phyloP scores from a whole-genome alignment of 1,139 yeast species.

The Taphrina flavorubra region DNA sequence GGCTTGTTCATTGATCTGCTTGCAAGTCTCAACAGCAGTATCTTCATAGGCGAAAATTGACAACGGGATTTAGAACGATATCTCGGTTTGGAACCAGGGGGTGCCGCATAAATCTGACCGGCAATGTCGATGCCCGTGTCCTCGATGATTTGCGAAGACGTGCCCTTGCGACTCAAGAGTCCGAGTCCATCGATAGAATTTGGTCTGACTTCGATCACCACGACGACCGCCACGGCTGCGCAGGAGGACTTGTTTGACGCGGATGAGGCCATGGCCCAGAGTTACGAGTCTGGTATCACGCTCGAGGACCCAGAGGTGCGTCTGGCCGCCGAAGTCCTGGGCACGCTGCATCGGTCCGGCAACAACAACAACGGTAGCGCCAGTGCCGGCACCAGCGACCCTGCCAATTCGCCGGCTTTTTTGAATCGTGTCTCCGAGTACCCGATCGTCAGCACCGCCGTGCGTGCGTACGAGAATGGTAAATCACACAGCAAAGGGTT shows the following conservation, averaged over 20 bases:
- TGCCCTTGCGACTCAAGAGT: constrained; percentile 1
- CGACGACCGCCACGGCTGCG: no score
- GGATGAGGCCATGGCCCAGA: constrained; percentile 44
- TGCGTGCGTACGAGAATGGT: constrained; percentile 63
- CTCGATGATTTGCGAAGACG: constrained; percentile 19
- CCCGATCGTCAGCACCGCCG: constrained; percentile 64
- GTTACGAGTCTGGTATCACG: constrained; percentile 45
- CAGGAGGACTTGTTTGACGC: constrained; percentile 14
- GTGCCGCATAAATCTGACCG: neutral
- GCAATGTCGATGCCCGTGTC: constrained; percentile 23
- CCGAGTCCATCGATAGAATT: constrained; percentile 23
- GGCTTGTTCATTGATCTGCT: no score
- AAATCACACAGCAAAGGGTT: constrained; percentile 64
- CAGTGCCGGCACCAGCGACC: neutral
- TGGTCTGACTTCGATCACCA: constrained; percentile 2
- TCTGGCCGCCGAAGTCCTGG: constrained; percentile 46
- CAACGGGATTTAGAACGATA: no score
- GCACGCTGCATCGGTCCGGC: constrained; percentile 42
- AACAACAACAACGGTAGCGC: no score
- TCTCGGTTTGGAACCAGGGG: no score
- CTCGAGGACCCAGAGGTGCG: constrained; percentile 47
- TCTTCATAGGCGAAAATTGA: no score
- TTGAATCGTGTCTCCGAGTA: constrained; percentile 57
- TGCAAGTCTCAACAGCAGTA: no score
- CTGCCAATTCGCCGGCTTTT: constrained; percentile 20